Evolutionary conservation across 495 filamentous ascomycete genomes (phyloP).

Genomic region (Barbatosphaeria neglecta): DNA sequence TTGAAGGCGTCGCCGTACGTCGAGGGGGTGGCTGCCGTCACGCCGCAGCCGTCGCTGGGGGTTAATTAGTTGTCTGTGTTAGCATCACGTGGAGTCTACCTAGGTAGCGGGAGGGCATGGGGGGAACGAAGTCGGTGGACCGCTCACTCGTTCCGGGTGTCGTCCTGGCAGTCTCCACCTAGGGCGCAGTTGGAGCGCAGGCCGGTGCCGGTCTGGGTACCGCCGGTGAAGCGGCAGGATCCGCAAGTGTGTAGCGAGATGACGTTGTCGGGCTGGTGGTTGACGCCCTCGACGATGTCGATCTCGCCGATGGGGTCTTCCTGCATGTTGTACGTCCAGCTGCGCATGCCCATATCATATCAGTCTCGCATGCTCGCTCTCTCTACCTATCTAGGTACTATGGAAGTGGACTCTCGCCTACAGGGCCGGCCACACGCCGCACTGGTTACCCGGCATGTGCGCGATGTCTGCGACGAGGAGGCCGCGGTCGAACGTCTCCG

Average conservation of each 20-base stretch:
- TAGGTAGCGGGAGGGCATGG: background rate
- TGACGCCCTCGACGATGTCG: slow-evolving; percentile 77
- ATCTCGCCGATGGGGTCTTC: slow-evolving; percentile 50
- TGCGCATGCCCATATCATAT: slow-evolving; percentile 4
- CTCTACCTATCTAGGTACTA: background rate
- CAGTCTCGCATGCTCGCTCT: too few species aligned
- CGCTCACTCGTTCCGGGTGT: background rate
- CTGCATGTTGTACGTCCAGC: slow-evolving; percentile 49
- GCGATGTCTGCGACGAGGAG: slow-evolving; percentile 55
- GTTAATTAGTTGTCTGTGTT: too few species aligned
- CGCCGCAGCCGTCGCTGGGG: slow-evolving; percentile 30
- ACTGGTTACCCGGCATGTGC: slow-evolving; percentile 56
- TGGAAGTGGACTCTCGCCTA: background rate
- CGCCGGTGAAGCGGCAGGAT: slow-evolving; percentile 36
- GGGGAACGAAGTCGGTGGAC: background rate
- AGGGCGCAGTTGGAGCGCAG: slow-evolving; percentile 20
- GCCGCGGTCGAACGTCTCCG: slow-evolving; percentile 48
- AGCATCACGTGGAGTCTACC: too few species aligned
- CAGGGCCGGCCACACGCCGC: slow-evolving; percentile 13
- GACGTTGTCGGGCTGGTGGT: slow-evolving; percentile 45
- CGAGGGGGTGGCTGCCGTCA: slow-evolving; percentile 19
- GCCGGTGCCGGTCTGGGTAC: slow-evolving; percentile 40
- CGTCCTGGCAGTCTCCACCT: background rate
- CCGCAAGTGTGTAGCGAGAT: slow-evolving; percentile 61
- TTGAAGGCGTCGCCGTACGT: slow-evolving; percentile 59